phyloP scores from a whole-genome alignment of 2,329 filamentous ascomycete species.

The Meredithiella fracta region DNA sequence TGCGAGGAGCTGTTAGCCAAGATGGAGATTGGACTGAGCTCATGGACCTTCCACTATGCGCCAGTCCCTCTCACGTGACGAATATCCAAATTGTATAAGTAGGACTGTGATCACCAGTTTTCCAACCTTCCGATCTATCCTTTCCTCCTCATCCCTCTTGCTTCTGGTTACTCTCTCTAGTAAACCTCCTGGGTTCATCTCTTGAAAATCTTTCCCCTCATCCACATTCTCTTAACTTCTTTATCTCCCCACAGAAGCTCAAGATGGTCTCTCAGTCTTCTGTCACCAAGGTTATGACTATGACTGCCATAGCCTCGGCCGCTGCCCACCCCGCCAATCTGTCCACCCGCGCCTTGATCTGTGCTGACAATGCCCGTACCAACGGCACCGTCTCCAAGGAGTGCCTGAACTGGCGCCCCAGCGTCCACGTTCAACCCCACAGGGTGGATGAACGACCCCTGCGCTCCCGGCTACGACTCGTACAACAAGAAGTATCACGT shows the following conservation, averaged over 20 bases:
- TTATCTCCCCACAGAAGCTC: not conserved
- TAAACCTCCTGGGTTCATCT: not conserved
- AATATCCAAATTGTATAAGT: conserved; percentile 1
- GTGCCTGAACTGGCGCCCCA: conserved; percentile 18
- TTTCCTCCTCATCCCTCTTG: conserved; percentile 1
- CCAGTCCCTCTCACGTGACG: no score
- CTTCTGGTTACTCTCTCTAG: not conserved
- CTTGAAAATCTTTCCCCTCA: not conserved
- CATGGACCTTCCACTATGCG: no score
- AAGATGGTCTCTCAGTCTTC: conserved; percentile 11
- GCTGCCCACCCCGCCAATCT: conserved; percentile 3
- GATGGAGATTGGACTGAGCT: not conserved
- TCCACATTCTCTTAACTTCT: not conserved
- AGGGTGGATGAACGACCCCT: conserved; percentile 28
- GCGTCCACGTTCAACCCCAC: conserved; percentile 26
- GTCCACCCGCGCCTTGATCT: not conserved
- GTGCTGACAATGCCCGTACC: conserved; percentile 7
- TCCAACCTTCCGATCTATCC: not conserved
- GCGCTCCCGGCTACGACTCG: conserved; percentile 30
- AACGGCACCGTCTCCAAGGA: conserved; percentile 10
- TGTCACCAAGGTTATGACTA: conserved; percentile 2
- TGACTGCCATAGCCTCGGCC: conserved; percentile 5
- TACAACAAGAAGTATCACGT: conserved; percentile 28
- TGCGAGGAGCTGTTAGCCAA: not conserved
- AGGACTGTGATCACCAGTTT: not conserved